Percentiles rank a stretch among this genome's conserved stretches.
Evolutionary conservation across 1,139 yeast genomes (phyloP).

Genomic region (Entelexis paramagnoliae): DNA sequence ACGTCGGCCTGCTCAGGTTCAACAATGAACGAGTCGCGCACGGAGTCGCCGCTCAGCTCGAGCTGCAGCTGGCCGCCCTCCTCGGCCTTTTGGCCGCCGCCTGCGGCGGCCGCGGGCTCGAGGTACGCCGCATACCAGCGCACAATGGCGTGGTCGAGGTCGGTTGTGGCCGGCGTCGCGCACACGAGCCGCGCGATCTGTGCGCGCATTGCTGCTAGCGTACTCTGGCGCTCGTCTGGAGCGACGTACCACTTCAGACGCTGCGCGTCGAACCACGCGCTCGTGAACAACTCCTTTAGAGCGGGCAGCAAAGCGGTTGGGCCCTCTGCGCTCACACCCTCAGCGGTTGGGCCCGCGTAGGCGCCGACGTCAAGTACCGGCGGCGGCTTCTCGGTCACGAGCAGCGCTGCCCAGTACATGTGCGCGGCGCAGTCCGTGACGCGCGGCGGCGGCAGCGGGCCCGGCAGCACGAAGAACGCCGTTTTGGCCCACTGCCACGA

Average conservation of each 20-base stretch:
- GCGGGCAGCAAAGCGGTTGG: neutral
- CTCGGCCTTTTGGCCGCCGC: neutral
- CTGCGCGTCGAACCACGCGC: slow-evolving; percentile 9
- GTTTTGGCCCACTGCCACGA: slow-evolving; percentile 13
- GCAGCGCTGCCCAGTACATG: slow-evolving; percentile 6
- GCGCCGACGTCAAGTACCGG: neutral
- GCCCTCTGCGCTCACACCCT: neutral
- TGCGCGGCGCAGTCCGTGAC: neutral
- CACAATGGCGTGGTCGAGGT: slow-evolving; percentile 11
- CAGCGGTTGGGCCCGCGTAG: neutral
- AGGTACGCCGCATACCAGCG: slow-evolving; percentile 7
- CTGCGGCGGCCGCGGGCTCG: neutral
- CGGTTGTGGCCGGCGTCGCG: neutral
- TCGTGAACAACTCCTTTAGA: slow-evolving; percentile 3
- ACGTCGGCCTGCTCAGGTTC: neutral
- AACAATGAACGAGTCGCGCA: slow-evolving; percentile 10
- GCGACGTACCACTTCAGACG: slow-evolving; percentile 10
- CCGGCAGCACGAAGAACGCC: slow-evolving; percentile 5
- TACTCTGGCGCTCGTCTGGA: neutral
- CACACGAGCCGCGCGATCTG: slow-evolving; percentile 4
- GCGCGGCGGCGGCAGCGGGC: neutral
- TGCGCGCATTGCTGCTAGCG: slow-evolving; percentile 4
- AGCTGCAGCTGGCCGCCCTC: neutral
- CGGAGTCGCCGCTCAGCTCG: slow-evolving; percentile 8
- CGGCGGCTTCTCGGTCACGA: neutral